A percentile compares a stretch with the other conserved stretches of the same genome.
Evolutionary conservation across 108 stramenopile genomes (phyloP).

Genomic region (Tribonema minus): DNA sequence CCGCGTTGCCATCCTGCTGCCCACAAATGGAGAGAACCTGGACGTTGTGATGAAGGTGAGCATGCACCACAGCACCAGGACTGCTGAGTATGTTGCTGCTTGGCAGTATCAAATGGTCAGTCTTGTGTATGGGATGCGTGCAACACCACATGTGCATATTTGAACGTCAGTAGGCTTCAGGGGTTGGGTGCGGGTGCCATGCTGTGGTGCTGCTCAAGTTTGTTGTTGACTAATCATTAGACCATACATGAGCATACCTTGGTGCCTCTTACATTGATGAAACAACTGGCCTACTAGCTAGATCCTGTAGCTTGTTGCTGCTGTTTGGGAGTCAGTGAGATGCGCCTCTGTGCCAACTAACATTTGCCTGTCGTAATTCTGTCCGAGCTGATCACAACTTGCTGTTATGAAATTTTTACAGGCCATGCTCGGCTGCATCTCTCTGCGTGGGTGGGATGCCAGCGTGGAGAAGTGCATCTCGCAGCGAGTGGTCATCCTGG

Average conservation of each 20-base stretch:
- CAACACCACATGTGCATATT: too few species aligned
- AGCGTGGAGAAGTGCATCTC: slow-evolving; percentile 9
- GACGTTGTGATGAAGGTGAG: slow-evolving; percentile 30
- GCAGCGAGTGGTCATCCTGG: slow-evolving; percentile 24
- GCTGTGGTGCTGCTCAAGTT: too few species aligned
- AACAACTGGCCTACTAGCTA: not conserved
- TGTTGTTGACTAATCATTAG: not conserved
- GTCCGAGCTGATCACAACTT: too few species aligned
- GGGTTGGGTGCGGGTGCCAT: too few species aligned
- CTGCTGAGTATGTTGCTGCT: not conserved
- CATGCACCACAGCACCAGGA: not conserved
- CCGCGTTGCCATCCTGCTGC: slow-evolving; percentile 32
- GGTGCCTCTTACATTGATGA: not conserved
- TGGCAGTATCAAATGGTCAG: not conserved
- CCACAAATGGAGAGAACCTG: slow-evolving; percentile 35
- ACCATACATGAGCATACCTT: not conserved
- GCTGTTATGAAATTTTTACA: too few species aligned
- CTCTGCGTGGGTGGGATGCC: slow-evolving; percentile 31
- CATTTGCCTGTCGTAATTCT: too few species aligned
- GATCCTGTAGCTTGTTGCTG: too few species aligned
- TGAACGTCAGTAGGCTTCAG: too few species aligned
- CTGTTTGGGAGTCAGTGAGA: too few species aligned
- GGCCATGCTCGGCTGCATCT: slow-evolving; percentile 27
- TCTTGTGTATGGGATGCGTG: not conserved
- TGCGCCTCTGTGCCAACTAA: too few species aligned